A percentile compares a stretch with the other conserved stretches of the same genome.
phyloP scores from a whole-genome alignment of 2,329 filamentous ascomycete species.

The Lithohypha guttulata region DNA sequence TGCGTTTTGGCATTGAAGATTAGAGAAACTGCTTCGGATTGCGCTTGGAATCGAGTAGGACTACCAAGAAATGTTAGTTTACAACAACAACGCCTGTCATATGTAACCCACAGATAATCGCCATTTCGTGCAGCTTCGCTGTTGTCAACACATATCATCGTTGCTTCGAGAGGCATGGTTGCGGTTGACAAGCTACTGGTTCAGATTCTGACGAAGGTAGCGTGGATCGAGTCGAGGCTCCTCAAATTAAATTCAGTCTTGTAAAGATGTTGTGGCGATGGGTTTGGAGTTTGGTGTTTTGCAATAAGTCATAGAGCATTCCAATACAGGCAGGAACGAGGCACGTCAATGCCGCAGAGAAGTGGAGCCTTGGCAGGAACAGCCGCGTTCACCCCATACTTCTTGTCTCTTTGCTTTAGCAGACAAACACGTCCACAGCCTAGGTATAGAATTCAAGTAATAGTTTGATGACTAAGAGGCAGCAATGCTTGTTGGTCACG shows the following conservation, averaged over 20 bases:
- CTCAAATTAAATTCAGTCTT: too few species aligned
- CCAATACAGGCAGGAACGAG: too few species aligned
- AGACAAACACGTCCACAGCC: too few species aligned
- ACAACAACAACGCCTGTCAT: background rate
- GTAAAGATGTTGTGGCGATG: too few species aligned
- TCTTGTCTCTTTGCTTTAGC: too few species aligned
- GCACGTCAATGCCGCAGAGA: too few species aligned
- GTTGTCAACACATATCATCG: slow-evolving; percentile 97
- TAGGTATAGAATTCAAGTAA: too few species aligned
- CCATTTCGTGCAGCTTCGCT: slow-evolving; percentile 97
- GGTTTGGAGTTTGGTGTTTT: too few species aligned
- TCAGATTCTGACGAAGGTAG: background rate
- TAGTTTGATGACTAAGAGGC: too few species aligned
- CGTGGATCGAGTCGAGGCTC: background rate
- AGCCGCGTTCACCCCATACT: too few species aligned
- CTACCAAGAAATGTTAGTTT: slow-evolving; percentile 34
- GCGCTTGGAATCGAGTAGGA: slow-evolving; percentile 90
- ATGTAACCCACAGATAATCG: slow-evolving; percentile 54
- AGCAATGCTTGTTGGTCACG: slow-evolving; percentile 1
- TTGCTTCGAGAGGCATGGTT: slow-evolving; percentile 97
- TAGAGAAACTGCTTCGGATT: slow-evolving; percentile 87
- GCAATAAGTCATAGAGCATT: too few species aligned
- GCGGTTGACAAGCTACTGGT: slow-evolving; percentile 25
- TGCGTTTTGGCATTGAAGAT: slow-evolving; percentile 93
- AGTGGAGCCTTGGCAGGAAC: too few species aligned